Evolutionary conservation across 371 early-diverging fungal genomes (phyloP).

Genomic region (Entomophthora muscae): DNA sequence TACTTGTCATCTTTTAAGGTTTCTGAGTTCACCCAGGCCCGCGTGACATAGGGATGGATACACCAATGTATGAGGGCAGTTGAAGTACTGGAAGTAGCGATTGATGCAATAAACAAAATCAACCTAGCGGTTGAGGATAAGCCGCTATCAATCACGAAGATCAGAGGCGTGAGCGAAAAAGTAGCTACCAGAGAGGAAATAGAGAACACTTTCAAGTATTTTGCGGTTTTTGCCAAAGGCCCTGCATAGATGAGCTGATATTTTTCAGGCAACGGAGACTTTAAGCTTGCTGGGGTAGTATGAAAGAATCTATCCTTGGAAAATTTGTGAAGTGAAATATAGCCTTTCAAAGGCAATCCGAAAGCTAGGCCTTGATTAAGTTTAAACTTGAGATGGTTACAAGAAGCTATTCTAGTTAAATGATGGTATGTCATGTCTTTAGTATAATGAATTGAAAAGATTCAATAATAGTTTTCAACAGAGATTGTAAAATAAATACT

Average conservation of each 20-base stretch:
- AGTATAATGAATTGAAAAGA: too few species aligned
- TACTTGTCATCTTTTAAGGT: not conserved
- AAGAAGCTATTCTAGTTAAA: too few species aligned
- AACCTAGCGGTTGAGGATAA: not conserved
- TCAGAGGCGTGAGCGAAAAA: not conserved
- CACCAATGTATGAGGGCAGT: constrained; percentile 9
- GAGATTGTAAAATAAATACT: too few species aligned
- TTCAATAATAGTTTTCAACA: too few species aligned
- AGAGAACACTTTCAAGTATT: constrained; percentile 5
- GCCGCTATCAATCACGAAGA: constrained; percentile 5
- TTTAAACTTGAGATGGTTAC: too few species aligned
- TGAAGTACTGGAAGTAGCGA: constrained; percentile 1
- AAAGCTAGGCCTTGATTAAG: too few species aligned
- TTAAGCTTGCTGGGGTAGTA: too few species aligned
- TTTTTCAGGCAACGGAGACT: not conserved
- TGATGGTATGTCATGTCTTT: too few species aligned
- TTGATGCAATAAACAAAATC: constrained; percentile 2
- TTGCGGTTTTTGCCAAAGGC: constrained; percentile 6
- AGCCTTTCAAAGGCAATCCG: too few species aligned
- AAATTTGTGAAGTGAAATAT: too few species aligned
- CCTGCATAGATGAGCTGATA: constrained; percentile 5
- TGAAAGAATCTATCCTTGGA: too few species aligned
- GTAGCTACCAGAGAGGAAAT: constrained; percentile 1
- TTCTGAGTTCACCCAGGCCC: not conserved
- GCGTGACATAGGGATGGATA: constrained; percentile 6